Evolutionary conservation across 192 early-diverging fungal genomes (phyloP).

Genomic region (Linnemannia zychae): DNA sequence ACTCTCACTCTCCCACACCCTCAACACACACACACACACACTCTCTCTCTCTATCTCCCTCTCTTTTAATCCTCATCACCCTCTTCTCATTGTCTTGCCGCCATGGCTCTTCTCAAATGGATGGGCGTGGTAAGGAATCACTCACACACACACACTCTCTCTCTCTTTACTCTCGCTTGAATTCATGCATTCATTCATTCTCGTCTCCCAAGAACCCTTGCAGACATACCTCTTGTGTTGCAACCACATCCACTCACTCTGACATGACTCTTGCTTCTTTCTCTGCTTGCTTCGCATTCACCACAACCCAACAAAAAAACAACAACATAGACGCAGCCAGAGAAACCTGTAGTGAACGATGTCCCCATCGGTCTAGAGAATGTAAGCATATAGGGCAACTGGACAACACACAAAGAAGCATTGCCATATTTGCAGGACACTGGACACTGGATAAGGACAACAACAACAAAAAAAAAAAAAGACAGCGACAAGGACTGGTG

Average conservation of each 20-base stretch:
- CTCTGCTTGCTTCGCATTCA: not conserved
- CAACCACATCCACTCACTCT: not conserved
- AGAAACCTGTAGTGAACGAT: conserved; percentile 56
- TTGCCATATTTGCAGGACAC: not conserved
- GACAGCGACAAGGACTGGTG: not conserved
- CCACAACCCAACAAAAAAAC: not conserved
- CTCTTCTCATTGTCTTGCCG: conserved; percentile 7
- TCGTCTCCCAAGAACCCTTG: no score
- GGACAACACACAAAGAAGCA: not conserved
- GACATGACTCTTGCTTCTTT: not conserved
- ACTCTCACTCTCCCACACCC: not conserved
- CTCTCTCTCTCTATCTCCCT: not conserved
- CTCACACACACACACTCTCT: not conserved
- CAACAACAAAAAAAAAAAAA: no score
- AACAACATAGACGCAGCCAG: conserved; percentile 57
- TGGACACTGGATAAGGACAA: not conserved
- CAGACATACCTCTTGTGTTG: no score
- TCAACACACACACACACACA: not conserved
- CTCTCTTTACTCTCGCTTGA: not conserved
- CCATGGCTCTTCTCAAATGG: conserved; percentile 66
- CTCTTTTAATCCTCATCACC: no score
- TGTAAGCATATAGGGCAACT: conserved; percentile 60
- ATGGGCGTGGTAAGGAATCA: conserved; percentile 62
- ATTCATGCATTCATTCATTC: not conserved
- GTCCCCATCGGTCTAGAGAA: conserved; percentile 87